Evolutionary conservation across 345 rosid species (phyloP).

Genomic region (Fremontodendron californicum): DNA sequence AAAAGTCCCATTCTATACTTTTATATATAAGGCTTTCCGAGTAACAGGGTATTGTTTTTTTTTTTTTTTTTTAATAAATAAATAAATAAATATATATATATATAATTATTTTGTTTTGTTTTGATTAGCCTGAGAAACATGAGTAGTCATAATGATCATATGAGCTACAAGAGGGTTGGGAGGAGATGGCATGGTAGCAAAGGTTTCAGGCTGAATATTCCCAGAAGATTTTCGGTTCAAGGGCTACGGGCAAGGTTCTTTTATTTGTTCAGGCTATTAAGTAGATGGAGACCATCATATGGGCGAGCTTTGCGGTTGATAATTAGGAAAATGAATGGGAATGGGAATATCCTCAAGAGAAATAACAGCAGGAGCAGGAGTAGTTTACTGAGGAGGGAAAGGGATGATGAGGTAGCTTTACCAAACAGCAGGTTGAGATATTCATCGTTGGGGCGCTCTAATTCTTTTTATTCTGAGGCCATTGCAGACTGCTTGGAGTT

Average conservation of each 20-base stretch:
- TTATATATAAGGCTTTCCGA: no score
- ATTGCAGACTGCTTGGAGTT: constrained; percentile 84
- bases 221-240: constrained; percentile 45
- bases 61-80: no score
- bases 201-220: constrained; percentile 45
- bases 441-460: constrained; percentile 35
- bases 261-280: constrained; percentile 34
- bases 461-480: constrained; percentile 72
- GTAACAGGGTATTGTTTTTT: no score
- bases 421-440: constrained; percentile 21
- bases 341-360: background rate
- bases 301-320: constrained; percentile 31
- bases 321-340: constrained; percentile 16
- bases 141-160: constrained; percentile 2
- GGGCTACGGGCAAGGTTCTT: constrained; percentile 41
- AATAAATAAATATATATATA: no score
- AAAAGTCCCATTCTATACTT: no score
- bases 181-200: constrained; percentile 16
- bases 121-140: background rate
- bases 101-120: no score
- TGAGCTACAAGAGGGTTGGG: constrained; percentile 24
- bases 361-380: constrained; percentile 1
- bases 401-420: background rate
- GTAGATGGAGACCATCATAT: constrained; percentile 38
- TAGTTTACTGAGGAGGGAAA: no score